Percentiles rank a stretch among this genome's conserved stretches.
Evolutionary conservation across 2,329 filamentous ascomycete species (phyloP).

Genomic region (Fusarium pilosicola): DNA sequence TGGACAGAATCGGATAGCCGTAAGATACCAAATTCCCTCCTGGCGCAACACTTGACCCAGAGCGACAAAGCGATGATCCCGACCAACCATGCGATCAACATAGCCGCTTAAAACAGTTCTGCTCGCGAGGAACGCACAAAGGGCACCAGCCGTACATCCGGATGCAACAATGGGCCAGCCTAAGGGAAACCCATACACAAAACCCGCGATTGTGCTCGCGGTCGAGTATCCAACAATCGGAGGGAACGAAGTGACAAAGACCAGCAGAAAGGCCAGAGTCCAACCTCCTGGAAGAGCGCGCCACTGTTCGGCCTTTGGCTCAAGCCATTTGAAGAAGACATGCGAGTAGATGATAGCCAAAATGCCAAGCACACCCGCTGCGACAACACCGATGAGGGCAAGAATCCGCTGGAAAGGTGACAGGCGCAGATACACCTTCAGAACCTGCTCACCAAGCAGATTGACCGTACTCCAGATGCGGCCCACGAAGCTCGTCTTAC

Average conservation of each 20-base stretch:
- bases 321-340: constrained; percentile 79
- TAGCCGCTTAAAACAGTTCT: constrained; percentile 81
- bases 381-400: constrained; percentile 61
- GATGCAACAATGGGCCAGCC: constrained; percentile 87
- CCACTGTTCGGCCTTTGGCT: constrained; percentile 80
- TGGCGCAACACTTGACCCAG: constrained; percentile 87
- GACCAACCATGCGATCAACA: constrained; percentile 82
- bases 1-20: constrained; percentile 92
- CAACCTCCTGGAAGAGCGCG: constrained; percentile 77
- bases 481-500: constrained; percentile 46
- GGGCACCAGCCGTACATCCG: constrained; percentile 81
- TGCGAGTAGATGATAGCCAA: constrained; percentile 82
- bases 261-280: constrained; percentile 78
- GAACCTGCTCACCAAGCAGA: constrained; percentile 56
- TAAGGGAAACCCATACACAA: constrained; percentile 65
- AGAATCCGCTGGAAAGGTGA: constrained; percentile 70
- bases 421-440: constrained; percentile 65
- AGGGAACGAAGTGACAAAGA: constrained; percentile 83
- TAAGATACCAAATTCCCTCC: constrained; percentile 87
- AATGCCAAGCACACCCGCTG: constrained; percentile 66
- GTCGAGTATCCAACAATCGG: constrained; percentile 89
- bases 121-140: constrained; percentile 81
- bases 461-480: constrained; percentile 50
- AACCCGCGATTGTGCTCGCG: constrained; percentile 65
- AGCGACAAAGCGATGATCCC: constrained; percentile 88